Percentiles rank a stretch among this genome's conserved stretches.
These are phyloP conservation scores for Ustilago bromivora DNA, from an alignment of 1,284 basidiomycete species.

Conservation along the genomic window DNA sequence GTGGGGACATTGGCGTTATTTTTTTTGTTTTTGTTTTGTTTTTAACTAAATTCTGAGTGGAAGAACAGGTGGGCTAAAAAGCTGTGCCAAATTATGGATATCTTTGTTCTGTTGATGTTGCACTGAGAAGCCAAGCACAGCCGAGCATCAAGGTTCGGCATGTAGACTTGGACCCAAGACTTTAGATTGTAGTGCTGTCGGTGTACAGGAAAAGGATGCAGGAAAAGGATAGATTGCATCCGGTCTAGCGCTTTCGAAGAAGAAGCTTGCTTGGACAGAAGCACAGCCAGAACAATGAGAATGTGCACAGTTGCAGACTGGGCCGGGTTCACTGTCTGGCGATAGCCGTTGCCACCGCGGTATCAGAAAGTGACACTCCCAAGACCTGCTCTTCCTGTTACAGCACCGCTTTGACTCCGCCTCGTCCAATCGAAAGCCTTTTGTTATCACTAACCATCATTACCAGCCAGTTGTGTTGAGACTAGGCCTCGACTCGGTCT, in stretches of 20 bases:
- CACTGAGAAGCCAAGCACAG: slow-evolving; percentile 11
- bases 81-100: not conserved
- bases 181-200: not conserved
- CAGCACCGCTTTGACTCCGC: slow-evolving; percentile 9
- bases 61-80: slow-evolving; percentile 4
- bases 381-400: not conserved
- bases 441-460: not conserved
- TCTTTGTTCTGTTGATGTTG: not conserved
- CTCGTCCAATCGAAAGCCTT: not conserved
- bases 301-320: slow-evolving; percentile 9
- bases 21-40: not conserved
- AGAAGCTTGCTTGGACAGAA: not conserved
- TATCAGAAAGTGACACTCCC: not conserved
- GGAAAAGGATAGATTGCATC: too few relatives aligned
- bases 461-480: too few relatives aligned
- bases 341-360: slow-evolving; percentile 2
- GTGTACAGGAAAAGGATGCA: not conserved
- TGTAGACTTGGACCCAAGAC: not conserved
- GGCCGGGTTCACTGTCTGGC: slow-evolving; percentile 2
- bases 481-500: not conserved
- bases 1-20: slow-evolving; percentile 23
- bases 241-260: not conserved
- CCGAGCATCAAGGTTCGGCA: slow-evolving; percentile 18
- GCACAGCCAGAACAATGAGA: slow-evolving; percentile 1
- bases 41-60: too few relatives aligned